Evolutionary conservation across 371 early-diverging fungal genomes (phyloP).

Genomic region (Rhizomucor pusillus): DNA sequence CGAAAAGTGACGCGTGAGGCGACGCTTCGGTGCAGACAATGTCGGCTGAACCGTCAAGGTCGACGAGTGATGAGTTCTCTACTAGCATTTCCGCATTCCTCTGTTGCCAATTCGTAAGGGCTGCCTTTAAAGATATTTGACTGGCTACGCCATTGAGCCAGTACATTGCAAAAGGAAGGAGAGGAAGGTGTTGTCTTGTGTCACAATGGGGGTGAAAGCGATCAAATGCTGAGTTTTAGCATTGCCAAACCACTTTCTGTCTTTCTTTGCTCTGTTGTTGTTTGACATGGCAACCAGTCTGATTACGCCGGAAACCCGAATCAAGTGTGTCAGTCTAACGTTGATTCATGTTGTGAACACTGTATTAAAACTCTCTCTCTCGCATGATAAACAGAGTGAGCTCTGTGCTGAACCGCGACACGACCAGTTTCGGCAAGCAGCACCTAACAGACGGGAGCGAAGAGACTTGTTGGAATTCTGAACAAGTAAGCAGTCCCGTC

Average conservation of each 20-base stretch:
- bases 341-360: neutral
- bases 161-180: conserved; percentile 29
- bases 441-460: conserved; percentile 70
- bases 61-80: neutral
- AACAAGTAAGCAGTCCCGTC: conserved; percentile 53
- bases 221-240: no score
- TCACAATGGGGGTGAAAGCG: no score
- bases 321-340: conserved; percentile 44
- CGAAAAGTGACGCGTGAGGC: conserved; percentile 45
- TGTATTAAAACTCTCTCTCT: neutral
- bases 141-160: conserved; percentile 53
- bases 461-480: conserved; percentile 96
- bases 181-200: no score
- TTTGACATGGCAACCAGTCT: conserved; percentile 20
- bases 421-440: conserved; percentile 76
- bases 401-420: conserved; percentile 86
- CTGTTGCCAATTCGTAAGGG: conserved; percentile 2
- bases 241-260: no score
- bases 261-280: neutral
- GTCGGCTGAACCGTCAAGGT: conserved; percentile 16
- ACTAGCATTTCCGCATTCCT: no score
- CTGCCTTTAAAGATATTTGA: conserved; percentile 28
- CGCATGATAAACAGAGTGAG: conserved; percentile 65
- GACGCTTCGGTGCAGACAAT: conserved; percentile 33
- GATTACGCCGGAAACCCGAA: conserved; percentile 50